Base-by-base conservation (phyloP, 306 rosid species). In the Adenanthera pavonina region DNA sequence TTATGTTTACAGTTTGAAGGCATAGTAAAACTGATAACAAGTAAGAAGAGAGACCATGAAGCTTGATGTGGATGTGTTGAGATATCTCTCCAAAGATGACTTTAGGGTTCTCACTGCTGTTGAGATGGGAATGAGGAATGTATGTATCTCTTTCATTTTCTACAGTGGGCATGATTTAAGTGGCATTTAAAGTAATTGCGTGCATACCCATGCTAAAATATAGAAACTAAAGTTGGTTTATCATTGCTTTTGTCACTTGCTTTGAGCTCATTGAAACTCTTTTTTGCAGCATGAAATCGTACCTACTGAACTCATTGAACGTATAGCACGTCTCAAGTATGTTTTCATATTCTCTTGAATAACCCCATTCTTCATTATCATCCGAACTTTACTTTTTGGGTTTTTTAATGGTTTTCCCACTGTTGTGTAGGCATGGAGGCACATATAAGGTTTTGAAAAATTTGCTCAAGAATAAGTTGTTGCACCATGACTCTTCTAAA, bases 71-170 rank as follows among this genome's bases (percentile, higher is more conserved):
- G 86, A 94, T 66, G 91, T 85, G 16, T 83, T 94, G 88, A 83
- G 97, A 87, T 92, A 91, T 86, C 94, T 92, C 46, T 88, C 97
- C 5, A 92, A 91, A 82, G 97, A 92, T 78, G 98, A 94, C 83
- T 94, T 94, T 81, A 90, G 97, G 93, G 98, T 94, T 82, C 97
- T 92, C 34, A 92, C 97, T 7, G 98, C 97, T 5, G 92, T 91
- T 25, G 98, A 94, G 84, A 80, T 94, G 91, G 98, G 98, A 20
- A 94, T 94, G 98, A 71, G 97, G 81, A 94, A 94, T 81, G 98
- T 93, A 44, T 36, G 88, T 65, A 20, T 35, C 51, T 49, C 59
- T 54, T 41, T 19, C 54, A 3, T 40, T 4, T 69, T 30, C 38
- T 69, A 44, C 74, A 44, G 3, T 43, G 2, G 17, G 6, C 44